A percentile compares a stretch with the other conserved stretches of the same genome.
Evolutionary conservation across 1,284 basidiomycete genomes (phyloP).

Genomic region (Puccinia triticina): DNA sequence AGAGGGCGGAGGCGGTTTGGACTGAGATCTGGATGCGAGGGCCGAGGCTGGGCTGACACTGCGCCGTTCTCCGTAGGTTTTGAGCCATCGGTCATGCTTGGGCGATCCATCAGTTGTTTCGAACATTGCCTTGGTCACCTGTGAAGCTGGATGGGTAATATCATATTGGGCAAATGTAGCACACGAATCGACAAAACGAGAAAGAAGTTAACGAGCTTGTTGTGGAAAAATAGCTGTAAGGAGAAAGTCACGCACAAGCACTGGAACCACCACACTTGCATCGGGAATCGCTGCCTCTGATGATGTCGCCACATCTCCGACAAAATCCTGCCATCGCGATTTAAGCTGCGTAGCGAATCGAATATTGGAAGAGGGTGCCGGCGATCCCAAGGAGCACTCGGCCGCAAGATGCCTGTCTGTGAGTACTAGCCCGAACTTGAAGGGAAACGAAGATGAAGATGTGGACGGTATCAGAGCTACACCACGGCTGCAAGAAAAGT

Average conservation of each 20-base stretch:
- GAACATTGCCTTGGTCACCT: constrained; percentile 48
- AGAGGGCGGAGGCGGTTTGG: constrained; percentile 19
- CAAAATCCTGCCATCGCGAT: constrained; percentile 48
- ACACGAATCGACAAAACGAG: constrained; percentile 6
- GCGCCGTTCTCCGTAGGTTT: constrained; percentile 47
- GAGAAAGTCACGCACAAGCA: constrained; percentile 23
- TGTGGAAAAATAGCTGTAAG: not conserved
- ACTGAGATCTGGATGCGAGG: constrained; percentile 19
- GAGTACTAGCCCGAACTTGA: too few relatives aligned
- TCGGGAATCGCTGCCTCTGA: constrained; percentile 39
- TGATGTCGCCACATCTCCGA: constrained; percentile 50
- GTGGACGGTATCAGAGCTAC: too few relatives aligned
- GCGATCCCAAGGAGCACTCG: not conserved
- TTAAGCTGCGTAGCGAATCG: not conserved
- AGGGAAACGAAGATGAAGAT: too few relatives aligned
- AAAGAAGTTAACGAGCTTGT: not conserved
- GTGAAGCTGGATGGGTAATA: constrained; percentile 22
- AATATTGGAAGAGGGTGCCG: not conserved
- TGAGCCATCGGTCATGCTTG: constrained; percentile 49
- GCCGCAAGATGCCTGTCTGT: too few relatives aligned
- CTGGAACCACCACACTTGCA: constrained; percentile 51
- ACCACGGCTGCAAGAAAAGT: too few relatives aligned
- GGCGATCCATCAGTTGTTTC: constrained; percentile 21
- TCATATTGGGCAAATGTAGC: not conserved
- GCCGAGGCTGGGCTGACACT: constrained; percentile 24